Base-by-base conservation (phyloP, 2,329 filamentous ascomycete genomes). In the Pseudocercospora crystallina region DNA sequence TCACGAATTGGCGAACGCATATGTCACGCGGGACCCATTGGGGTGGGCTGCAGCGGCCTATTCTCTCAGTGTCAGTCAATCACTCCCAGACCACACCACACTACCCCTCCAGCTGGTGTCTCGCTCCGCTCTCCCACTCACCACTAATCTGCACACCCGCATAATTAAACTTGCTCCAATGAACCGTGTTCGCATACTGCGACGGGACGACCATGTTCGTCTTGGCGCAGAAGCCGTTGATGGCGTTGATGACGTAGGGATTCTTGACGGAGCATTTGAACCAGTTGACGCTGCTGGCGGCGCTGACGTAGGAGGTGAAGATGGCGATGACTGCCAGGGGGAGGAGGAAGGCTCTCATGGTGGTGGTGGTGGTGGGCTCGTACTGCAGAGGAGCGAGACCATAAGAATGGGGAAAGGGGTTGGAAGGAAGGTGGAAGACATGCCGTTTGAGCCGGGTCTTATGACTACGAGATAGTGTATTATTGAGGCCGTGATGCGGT, bases 221-320 rank as follows among this genome's bases (percentile, higher is more conserved):
- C 15, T 49, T 49, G 40, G 40, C 29, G 29, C 50, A 53, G 41
- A 53, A 42, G 5, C 14, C n/a, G 37, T 53, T 49, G 20, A 53
- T 29, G 11, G 50, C 45, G 7, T 40, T 17, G 36, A 36, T 33
- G 13, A 53, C 29, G 45, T 36, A 46, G 3, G 26, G 13, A 36
- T 53, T 53, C 15, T 45, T 53, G 29, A 17, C 14, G n/a, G 29
- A 36, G 42, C 50, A 53, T 33, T 29, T 29, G 2, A 36, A 20
- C 34, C 34, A 30, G 41, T 43, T 31, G 14, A 38, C 15, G n/a
- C 11, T n/a, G 37, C 5, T 8, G n/a, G 8, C 15, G 20, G 41
- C 41, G 13, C 30, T 20, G 41, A 9, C 37, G 5, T 26, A 17
- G 32, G 9, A 12, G 38, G 12, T 8, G 17, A 34, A 30, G 31